Conservation (phyloP, 768 basidiomycete genomes). For the Suillus placidus region DNA sequence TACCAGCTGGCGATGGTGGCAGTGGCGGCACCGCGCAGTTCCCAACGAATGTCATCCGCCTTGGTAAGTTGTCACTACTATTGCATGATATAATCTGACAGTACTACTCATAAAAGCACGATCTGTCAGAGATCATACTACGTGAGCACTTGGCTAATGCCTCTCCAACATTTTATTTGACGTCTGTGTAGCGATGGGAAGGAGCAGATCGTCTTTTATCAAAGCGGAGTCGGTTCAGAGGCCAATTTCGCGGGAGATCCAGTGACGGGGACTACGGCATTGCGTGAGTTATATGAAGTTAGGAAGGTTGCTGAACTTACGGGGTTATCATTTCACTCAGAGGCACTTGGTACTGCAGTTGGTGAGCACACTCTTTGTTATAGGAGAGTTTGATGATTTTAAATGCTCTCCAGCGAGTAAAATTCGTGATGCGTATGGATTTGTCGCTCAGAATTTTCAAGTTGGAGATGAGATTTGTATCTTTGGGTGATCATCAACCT, state of each 20-base stretch:
- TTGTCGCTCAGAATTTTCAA: constrained; percentile 26
- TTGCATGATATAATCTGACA: background rate
- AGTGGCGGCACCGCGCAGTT: background rate
- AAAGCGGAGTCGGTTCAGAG: constrained; percentile 27
- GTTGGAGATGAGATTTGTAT: constrained; percentile 21
- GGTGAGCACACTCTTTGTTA: constrained; percentile 2
- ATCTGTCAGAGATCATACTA: constrained; percentile 1
- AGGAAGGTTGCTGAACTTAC: background rate
- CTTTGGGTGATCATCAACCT: constrained; percentile 15
- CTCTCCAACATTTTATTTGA: background rate
- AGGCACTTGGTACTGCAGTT: constrained; percentile 13
- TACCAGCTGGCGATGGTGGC: background rate
- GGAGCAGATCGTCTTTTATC: constrained; percentile 28
- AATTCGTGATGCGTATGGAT: constrained; percentile 30
- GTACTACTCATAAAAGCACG: constrained; percentile 3
- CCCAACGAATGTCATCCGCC: constrained; percentile 14
- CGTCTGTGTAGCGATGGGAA: constrained; percentile 1
- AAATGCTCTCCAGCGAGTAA: constrained; percentile 19
- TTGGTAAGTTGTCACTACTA: constrained; percentile 8
- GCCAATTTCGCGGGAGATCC: constrained; percentile 19
- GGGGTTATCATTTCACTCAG: background rate
- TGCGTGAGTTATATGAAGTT: constrained; percentile 4
- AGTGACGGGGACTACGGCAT: constrained; percentile 12
- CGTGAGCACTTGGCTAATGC: background rate
- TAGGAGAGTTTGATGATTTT: background rate